A percentile compares a stretch with the other conserved stretches of the same genome.
Conservation (phyloP, 192 early-diverging fungal species). For the Geosiphon pyriformis region DNA sequence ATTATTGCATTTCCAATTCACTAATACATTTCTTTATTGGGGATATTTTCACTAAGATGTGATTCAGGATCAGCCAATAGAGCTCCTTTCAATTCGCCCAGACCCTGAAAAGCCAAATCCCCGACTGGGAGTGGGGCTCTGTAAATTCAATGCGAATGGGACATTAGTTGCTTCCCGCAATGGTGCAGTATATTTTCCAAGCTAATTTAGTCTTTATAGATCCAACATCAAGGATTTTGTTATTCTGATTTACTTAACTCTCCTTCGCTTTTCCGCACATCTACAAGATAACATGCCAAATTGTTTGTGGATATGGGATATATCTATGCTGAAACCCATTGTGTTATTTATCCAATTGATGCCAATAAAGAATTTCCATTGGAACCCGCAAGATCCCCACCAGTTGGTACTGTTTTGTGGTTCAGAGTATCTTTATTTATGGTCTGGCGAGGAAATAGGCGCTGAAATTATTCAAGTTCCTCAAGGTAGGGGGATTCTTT, state of each 20-base stretch:
- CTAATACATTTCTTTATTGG: slow-evolving; percentile 27
- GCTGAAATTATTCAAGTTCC: slow-evolving; percentile 49
- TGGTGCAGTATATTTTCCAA: slow-evolving; percentile 45
- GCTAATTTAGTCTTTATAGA: neutral
- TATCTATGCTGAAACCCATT: slow-evolving; percentile 36
- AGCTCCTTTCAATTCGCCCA: slow-evolving; percentile 45
- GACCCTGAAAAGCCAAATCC: slow-evolving; percentile 71
- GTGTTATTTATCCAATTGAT: slow-evolving; percentile 55
- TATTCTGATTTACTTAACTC: too few species aligned
- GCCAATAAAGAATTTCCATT: slow-evolving; percentile 50
- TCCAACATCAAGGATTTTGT: neutral
- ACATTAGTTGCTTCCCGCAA: slow-evolving; percentile 56
- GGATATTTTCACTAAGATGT: slow-evolving; percentile 42
- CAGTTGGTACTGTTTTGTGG: slow-evolving; percentile 58
- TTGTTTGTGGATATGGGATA: slow-evolving; percentile 72
- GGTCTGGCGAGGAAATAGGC: slow-evolving; percentile 30
- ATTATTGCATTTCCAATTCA: too few species aligned
- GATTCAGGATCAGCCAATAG: slow-evolving; percentile 48
- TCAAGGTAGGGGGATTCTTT: slow-evolving; percentile 32
- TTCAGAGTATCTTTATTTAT: slow-evolving; percentile 56
- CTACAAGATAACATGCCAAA: slow-evolving; percentile 68
- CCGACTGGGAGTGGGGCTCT: slow-evolving; percentile 62
- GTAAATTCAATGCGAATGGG: slow-evolving; percentile 61
- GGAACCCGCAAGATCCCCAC: slow-evolving; percentile 62
- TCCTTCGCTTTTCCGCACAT: too few species aligned